A percentile compares a stretch with the other conserved stretches of the same genome.
Evolutionary conservation across 805 yeast species (phyloP).

Genomic region (Candida methanosorbosa): DNA sequence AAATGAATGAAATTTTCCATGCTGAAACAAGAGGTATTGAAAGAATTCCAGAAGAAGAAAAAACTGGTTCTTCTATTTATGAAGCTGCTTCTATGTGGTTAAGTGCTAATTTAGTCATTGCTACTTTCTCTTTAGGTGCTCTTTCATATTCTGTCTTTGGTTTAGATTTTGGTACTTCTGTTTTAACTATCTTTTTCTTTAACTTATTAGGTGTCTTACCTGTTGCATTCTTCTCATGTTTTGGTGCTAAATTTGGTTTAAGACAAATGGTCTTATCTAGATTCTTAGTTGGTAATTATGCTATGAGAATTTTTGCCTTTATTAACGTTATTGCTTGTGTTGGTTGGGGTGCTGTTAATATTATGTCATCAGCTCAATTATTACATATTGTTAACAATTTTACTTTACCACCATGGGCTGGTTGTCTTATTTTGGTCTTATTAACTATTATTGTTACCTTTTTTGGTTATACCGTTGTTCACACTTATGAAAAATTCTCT

Average conservation of each 20-base stretch:
- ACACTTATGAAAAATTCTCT: conserved; percentile 71
- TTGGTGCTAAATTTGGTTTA: conserved; percentile 78
- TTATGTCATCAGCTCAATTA: conserved; percentile 81
- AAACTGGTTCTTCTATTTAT: conserved; percentile 54
- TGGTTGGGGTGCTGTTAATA: conserved; percentile 94
- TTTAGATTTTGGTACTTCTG: conserved; percentile 66
- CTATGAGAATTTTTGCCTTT: conserved; percentile 68
- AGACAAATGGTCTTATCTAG: conserved; percentile 83
- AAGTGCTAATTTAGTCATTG: conserved; percentile 81
- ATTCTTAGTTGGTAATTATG: conserved; percentile 65
- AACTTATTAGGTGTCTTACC: conserved; percentile 63
- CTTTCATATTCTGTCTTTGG: conserved; percentile 53
- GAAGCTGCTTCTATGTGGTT: conserved; percentile 86
- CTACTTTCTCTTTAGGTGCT: conserved; percentile 74
- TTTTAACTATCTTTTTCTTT: conserved; percentile 63
- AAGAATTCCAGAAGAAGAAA: conserved; percentile 69
- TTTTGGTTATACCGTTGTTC: conserved; percentile 81
- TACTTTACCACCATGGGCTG: conserved; percentile 83
- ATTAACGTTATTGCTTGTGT: conserved; percentile 79
- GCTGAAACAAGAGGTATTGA: conserved; percentile 75
- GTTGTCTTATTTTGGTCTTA: conserved; percentile 63
- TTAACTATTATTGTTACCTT: conserved; percentile 66
- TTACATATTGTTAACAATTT: conserved; percentile 63
- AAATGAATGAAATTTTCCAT: conserved; percentile 21
- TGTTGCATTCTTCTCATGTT: conserved; percentile 75